Evolutionary conservation across 768 basidiomycete species (phyloP).

Genomic region (Strobilomyces confusus): DNA sequence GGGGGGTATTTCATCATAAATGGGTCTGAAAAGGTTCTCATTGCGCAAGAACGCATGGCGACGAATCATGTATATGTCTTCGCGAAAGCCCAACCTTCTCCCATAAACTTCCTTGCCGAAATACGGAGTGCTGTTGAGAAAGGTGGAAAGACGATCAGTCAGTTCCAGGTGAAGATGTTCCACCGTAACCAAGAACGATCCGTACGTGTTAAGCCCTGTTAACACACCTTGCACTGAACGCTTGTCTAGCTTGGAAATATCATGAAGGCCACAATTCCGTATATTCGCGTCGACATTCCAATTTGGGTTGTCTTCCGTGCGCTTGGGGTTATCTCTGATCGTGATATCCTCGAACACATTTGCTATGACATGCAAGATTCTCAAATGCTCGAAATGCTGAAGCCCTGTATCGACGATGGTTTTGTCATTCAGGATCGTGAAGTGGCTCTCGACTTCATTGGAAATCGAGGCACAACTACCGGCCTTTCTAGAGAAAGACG

Average conservation of each 20-base stretch:
- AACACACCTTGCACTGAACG: not conserved
- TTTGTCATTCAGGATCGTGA: slow-evolving; percentile 98
- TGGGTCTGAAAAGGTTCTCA: slow-evolving; percentile 99
- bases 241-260: slow-evolving; percentile 70
- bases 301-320: slow-evolving; percentile 99
- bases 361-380: slow-evolving; percentile 97
- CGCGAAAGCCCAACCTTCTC: slow-evolving; percentile 94
- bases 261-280: slow-evolving; percentile 96
- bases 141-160: slow-evolving; percentile 96
- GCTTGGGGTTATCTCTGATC: slow-evolving; percentile 94
- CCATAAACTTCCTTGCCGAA: slow-evolving; percentile 93
- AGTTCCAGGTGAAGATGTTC: slow-evolving; percentile 98
- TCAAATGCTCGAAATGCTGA: slow-evolving; percentile 96
- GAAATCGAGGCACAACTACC: slow-evolving; percentile 93
- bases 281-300: slow-evolving; percentile 97
- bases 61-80: slow-evolving; percentile 99
- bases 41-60: slow-evolving; percentile 99
- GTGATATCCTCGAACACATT: slow-evolving; percentile 96
- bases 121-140: slow-evolving; percentile 97
- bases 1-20: slow-evolving; percentile 99
- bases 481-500: slow-evolving; percentile 89
- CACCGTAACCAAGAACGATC: slow-evolving; percentile 85
- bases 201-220: slow-evolving; percentile 41
- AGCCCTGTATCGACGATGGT: slow-evolving; percentile 97
- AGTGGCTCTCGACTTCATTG: slow-evolving; percentile 96